These are phyloP conservation scores for Leucaena leucocephala DNA, from an alignment of 306 rosid species.

Conservation along the genomic window DNA sequence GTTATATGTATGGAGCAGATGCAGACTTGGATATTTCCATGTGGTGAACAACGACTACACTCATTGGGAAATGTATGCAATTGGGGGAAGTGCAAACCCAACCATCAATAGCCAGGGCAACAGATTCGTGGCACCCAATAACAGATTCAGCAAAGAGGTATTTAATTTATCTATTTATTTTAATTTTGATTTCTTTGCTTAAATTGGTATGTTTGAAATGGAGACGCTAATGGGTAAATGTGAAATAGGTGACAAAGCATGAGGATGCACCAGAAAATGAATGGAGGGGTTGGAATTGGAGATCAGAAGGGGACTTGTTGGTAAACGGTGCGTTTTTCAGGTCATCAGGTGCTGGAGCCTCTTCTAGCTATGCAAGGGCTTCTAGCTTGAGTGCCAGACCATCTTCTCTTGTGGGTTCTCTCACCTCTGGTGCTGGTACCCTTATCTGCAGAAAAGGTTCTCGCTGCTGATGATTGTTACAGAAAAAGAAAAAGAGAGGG, in stretches of 20 bases:
- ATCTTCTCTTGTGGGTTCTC: constrained; percentile 76
- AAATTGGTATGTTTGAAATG: background rate
- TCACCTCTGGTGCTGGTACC: constrained; percentile 71
- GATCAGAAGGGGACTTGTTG: constrained; percentile 78
- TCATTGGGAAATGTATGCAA: constrained; percentile 99
- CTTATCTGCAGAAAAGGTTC: constrained; percentile 75
- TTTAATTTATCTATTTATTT: background rate
- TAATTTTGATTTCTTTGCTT: background rate
- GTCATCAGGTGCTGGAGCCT: constrained; percentile 81
- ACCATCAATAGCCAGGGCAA: constrained; percentile 97
- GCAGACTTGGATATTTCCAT: constrained; percentile 95
- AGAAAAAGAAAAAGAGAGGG: background rate
- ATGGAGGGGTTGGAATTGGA: constrained; percentile 93
- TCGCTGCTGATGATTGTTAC: constrained; percentile 60
- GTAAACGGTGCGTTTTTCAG: constrained; percentile 89
- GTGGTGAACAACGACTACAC: constrained; percentile 99
- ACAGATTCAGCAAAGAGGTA: constrained; percentile 91
- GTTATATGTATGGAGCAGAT: constrained; percentile 45
- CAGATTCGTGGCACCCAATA: constrained; percentile 78
- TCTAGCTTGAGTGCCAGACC: constrained; percentile 92
- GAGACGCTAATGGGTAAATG: background rate
- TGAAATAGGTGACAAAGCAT: constrained; percentile 82
- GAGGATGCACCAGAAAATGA: constrained; percentile 93
- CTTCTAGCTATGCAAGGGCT: constrained; percentile 89
- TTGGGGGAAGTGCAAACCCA: constrained; percentile 93